Evolutionary conservation across 2,329 filamentous ascomycete genomes (phyloP).

Genomic region (Penicillium sp.): DNA sequence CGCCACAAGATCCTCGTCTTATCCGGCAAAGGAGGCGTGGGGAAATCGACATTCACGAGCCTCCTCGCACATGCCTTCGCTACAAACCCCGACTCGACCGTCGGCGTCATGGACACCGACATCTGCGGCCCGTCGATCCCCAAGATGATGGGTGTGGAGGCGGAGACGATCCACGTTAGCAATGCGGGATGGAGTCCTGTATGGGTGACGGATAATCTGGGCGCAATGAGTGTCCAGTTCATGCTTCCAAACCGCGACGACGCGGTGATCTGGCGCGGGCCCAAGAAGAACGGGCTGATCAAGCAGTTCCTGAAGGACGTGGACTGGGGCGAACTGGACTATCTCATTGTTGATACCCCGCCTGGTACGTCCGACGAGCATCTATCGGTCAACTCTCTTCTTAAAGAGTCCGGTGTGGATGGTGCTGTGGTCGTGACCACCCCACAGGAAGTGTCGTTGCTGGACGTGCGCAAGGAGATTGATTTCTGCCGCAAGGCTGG

Average conservation of each 20-base stretch:
- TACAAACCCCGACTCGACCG: conserved; percentile 67
- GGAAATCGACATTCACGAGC: conserved; percentile 89
- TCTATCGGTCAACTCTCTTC: conserved; percentile 82
- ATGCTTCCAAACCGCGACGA: conserved; percentile 93
- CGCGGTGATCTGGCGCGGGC: conserved; percentile 93
- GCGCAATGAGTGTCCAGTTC: conserved; percentile 97
- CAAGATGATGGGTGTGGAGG: conserved; percentile 97
- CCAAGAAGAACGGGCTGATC: conserved; percentile 98
- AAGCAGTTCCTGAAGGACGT: conserved; percentile 98
- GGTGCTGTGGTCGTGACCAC: conserved; percentile 92
- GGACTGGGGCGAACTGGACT: conserved; percentile 93
- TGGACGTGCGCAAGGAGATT: conserved; percentile 95
- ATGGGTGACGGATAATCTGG: conserved; percentile 90
- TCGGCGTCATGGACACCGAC: conserved; percentile 97
- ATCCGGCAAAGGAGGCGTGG: conserved; percentile 92
- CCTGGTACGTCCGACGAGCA: conserved; percentile 96
- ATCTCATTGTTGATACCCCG: conserved; percentile 88
- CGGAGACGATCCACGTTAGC: conserved; percentile 88
- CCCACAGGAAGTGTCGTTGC: conserved; percentile 84
- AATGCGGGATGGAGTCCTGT: conserved; percentile 89
- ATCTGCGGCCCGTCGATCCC: conserved; percentile 95
- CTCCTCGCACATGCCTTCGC: conserved; percentile 88
- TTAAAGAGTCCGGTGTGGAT: conserved; percentile 87
- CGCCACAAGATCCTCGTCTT: conserved; percentile 90
- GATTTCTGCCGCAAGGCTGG: conserved; percentile 96